Evolutionary conservation across 106 monocot genomes (phyloP).

Genomic region (Acanthochlamys bracteata): DNA sequence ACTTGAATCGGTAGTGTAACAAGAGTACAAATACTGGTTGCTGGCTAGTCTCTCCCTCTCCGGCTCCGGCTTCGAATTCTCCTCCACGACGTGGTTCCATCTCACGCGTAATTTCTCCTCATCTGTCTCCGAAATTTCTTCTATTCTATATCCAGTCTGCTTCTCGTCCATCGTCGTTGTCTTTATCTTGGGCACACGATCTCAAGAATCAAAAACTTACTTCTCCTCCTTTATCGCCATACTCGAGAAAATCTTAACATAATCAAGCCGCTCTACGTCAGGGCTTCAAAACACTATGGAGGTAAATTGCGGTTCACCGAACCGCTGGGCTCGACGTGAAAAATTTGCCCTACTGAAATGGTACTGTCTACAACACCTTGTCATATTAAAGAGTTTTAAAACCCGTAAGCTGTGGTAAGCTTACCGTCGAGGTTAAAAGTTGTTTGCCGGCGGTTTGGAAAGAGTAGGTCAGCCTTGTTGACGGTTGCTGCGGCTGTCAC

Average conservation of each 20-base stretch:
- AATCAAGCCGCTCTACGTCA: slow-evolving; percentile 62
- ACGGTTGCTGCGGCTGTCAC: not conserved
- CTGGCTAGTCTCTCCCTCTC: too few species aligned
- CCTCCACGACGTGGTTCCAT: too few species aligned
- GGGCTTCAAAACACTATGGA: slow-evolving; percentile 35
- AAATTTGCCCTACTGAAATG: not conserved
- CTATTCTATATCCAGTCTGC: too few species aligned
- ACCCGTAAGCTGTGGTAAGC: not conserved
- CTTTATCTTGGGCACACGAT: too few species aligned
- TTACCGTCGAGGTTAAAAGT: slow-evolving; percentile 21
- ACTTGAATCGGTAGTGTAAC: too few species aligned
- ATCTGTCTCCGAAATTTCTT: too few species aligned
- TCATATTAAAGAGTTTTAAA: not conserved
- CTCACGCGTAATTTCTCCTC: too few species aligned
- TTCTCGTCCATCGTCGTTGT: too few species aligned
- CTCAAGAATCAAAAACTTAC: too few species aligned
- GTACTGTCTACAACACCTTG: not conserved
- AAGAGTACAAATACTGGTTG: too few species aligned
- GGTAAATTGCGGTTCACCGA: slow-evolving; percentile 21
- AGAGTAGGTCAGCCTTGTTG: slow-evolving; percentile 24
- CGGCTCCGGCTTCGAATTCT: too few species aligned
- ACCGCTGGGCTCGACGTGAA: slow-evolving; percentile 1
- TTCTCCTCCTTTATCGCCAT: too few species aligned
- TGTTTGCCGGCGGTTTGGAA: slow-evolving; percentile 29
- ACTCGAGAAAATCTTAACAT: slow-evolving; percentile 52